These are phyloP conservation scores for Ascocoryne sarcoides DNA, from an alignment of 2,329 filamentous ascomycete species.

Conservation along the genomic window DNA sequence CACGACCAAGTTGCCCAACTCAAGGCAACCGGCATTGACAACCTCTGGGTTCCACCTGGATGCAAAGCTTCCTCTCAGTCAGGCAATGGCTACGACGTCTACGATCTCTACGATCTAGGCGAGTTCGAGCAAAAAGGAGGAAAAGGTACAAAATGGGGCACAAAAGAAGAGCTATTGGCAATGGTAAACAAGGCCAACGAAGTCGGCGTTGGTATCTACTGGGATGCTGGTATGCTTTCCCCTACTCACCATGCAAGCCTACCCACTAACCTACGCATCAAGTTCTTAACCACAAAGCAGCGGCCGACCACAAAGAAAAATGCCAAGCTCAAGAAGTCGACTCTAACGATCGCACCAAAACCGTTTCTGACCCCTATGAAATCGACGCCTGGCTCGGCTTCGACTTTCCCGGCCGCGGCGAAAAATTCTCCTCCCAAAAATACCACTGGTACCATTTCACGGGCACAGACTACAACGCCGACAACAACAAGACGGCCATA, in stretches of 20 bases:
- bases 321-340: conserved; percentile 58
- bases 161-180: conserved; percentile 48
- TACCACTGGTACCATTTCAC: conserved; percentile 62
- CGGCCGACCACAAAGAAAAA: conserved; percentile 55
- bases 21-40: conserved; percentile 50
- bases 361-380: conserved; percentile 45
- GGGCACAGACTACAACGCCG: conserved; percentile 57
- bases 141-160: conserved; percentile 59
- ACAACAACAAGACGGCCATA: conserved; percentile 46
- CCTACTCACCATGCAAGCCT: no score
- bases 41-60: conserved; percentile 61
- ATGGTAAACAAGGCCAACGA: conserved; percentile 43
- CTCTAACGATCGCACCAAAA: conserved; percentile 46
- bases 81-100: conserved; percentile 61
- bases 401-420: conserved; percentile 52
- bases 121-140: conserved; percentile 65
- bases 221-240: conserved; percentile 44
- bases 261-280: background rate
- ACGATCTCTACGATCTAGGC: conserved; percentile 62
- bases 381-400: conserved; percentile 63
- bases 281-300: conserved; percentile 65
- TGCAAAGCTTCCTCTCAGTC: conserved; percentile 55
- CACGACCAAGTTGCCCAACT: conserved; percentile 42
- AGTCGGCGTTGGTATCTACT: conserved; percentile 50
- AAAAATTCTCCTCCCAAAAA: conserved; percentile 50